phyloP scores from a whole-genome alignment of 768 basidiomycete species.

The Panaeolus cyanescens region DNA sequence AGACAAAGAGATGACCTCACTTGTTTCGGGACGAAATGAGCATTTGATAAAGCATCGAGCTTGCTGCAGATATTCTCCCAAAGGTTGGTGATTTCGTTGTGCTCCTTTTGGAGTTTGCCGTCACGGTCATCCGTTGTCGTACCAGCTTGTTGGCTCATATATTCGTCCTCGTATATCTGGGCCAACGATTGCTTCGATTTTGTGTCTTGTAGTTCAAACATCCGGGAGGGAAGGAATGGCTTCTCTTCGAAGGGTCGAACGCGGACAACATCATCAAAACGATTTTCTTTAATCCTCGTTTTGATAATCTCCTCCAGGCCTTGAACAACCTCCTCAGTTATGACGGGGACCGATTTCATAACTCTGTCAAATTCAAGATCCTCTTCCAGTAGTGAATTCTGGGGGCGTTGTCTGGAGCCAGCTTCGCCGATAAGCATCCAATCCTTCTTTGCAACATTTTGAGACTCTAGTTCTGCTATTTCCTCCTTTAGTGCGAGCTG shows the following conservation, averaged over 20 bases:
- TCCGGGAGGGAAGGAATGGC: slow-evolving; percentile 87
- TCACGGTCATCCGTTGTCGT: slow-evolving; percentile 74
- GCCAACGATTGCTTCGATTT: slow-evolving; percentile 89
- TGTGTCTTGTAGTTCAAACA: slow-evolving; percentile 87
- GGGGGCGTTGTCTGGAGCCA: slow-evolving; percentile 76
- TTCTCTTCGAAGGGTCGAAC: slow-evolving; percentile 76
- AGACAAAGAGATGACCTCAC: slow-evolving; percentile 45
- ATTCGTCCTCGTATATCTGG: slow-evolving; percentile 96
- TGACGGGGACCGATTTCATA: slow-evolving; percentile 81
- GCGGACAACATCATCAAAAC: slow-evolving; percentile 93
- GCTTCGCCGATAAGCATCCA: slow-evolving; percentile 96
- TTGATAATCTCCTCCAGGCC: slow-evolving; percentile 91
- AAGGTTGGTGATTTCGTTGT: slow-evolving; percentile 77
- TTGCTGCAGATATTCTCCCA: slow-evolving; percentile 90
- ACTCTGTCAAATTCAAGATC: slow-evolving; percentile 94
- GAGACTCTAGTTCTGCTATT: slow-evolving; percentile 79
- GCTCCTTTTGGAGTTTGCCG: slow-evolving; percentile 85
- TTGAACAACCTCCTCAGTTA: slow-evolving; percentile 86
- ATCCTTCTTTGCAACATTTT: slow-evolving; percentile 87
- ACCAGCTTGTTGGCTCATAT: slow-evolving; percentile 63
- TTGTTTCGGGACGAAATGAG: slow-evolving; percentile 93
- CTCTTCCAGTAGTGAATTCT: slow-evolving; percentile 90
- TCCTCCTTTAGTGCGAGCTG: slow-evolving; percentile 72
- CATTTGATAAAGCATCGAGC: slow-evolving; percentile 91
- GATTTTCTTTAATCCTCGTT: slow-evolving; percentile 77